phyloP scores from a whole-genome alignment of 495 filamentous ascomycete species.

The Tetracladium setigerum region DNA sequence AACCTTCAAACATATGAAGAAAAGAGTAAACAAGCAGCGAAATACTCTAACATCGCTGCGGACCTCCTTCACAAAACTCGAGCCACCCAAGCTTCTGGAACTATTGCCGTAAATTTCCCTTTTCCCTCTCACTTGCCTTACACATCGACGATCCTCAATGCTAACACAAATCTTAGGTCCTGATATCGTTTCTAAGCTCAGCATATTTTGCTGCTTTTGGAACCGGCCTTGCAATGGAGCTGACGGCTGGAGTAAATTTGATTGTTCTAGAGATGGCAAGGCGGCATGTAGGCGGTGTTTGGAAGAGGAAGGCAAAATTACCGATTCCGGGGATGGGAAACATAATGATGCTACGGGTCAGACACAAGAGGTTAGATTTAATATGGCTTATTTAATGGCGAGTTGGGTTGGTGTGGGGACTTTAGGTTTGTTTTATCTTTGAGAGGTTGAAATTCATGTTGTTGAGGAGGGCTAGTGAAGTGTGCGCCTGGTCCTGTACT shows the following conservation, averaged over 20 bases:
- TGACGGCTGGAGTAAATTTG: constrained; percentile 1
- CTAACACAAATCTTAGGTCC: background rate
- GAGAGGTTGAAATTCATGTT: too few relatives aligned
- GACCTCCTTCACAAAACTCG: constrained; percentile 8
- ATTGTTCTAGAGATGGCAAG: constrained; percentile 1
- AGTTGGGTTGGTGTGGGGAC: constrained; percentile 6
- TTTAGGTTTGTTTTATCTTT: background rate
- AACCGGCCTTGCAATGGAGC: too few relatives aligned
- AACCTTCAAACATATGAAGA: constrained; percentile 13
- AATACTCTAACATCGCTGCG: constrained; percentile 13
- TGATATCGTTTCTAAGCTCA: constrained; percentile 3
- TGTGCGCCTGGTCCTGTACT: too few relatives aligned
- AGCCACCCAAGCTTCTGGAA: constrained; percentile 7
- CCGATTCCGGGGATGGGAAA: constrained; percentile 8
- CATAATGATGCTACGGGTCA: constrained; percentile 15
- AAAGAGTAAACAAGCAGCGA: constrained; percentile 10
- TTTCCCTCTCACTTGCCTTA: background rate
- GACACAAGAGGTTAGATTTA: constrained; percentile 13
- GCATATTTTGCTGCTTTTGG: background rate
- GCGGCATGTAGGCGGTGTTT: constrained; percentile 9
- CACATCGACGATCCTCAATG: too few relatives aligned
- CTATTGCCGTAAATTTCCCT: constrained; percentile 5
- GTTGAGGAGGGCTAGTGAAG: too few relatives aligned
- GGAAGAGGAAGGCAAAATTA: constrained; percentile 11
- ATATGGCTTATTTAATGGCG: constrained; percentile 8